phyloP scores from a whole-genome alignment of 768 basidiomycete genomes.

The Kwoniella europaea region DNA sequence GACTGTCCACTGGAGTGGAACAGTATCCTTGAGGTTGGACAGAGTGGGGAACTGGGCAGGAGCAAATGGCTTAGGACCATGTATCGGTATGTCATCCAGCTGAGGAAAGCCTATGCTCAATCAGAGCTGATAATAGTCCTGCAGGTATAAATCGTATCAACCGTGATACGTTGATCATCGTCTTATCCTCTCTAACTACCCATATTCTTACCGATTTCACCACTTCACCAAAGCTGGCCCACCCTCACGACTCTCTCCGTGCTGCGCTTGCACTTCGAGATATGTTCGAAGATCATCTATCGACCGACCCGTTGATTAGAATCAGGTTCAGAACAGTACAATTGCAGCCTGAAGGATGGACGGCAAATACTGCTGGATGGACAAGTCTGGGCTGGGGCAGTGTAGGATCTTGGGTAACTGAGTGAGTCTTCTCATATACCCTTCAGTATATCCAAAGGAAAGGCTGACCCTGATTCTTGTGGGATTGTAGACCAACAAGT shows the following conservation, averaged over 20 bases:
- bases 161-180: slow-evolving; percentile 27
- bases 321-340: slow-evolving; percentile 16
- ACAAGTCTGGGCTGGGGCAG: slow-evolving; percentile 30
- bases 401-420: slow-evolving; percentile 34
- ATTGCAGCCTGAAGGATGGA: slow-evolving; percentile 19
- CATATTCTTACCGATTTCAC: slow-evolving; percentile 37
- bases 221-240: slow-evolving; percentile 34
- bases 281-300: slow-evolving; percentile 30
- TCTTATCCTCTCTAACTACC: slow-evolving; percentile 34
- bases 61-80: slow-evolving; percentile 37
- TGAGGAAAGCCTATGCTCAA: background rate
- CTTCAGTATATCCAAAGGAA: background rate
- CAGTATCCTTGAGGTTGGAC: slow-evolving; percentile 19
- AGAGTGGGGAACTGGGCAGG: slow-evolving; percentile 49
- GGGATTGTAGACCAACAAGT: slow-evolving; percentile 29
- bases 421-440: slow-evolving; percentile 33
- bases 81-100: slow-evolving; percentile 33
- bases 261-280: slow-evolving; percentile 33
- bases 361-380: slow-evolving; percentile 38
- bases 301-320: slow-evolving; percentile 7
- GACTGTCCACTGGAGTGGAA: slow-evolving; percentile 29
- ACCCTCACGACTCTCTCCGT: slow-evolving; percentile 22
- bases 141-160: slow-evolving; percentile 37
- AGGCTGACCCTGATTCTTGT: background rate
- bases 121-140: background rate